These are phyloP conservation scores for Ocimum tenuiflorum DNA, from an alignment of 257 asterid genomes.

Conservation along the genomic window DNA sequence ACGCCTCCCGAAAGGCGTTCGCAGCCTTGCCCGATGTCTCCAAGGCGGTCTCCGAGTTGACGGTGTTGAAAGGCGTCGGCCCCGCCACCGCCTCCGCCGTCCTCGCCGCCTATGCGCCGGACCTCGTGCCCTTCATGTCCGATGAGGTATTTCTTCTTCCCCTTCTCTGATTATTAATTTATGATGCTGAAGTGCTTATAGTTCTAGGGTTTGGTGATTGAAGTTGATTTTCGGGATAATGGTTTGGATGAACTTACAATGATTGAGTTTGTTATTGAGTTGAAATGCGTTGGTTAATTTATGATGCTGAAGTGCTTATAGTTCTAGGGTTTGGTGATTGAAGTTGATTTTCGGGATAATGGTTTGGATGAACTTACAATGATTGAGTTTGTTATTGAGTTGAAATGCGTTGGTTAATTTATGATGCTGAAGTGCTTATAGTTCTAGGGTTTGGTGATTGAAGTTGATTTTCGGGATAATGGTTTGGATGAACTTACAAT, in stretches of 20 bases:
- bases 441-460: not conserved
- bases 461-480: not conserved
- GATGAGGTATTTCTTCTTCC: conserved; percentile 47
- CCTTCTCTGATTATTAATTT: not conserved
- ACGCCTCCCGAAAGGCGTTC: conserved; percentile 71
- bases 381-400: no score
- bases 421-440: not conserved
- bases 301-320: not conserved
- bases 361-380: no score
- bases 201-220: not conserved
- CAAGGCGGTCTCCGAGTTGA: conserved; percentile 52
- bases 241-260: no score
- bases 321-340: not conserved
- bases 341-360: not conserved
- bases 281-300: no score
- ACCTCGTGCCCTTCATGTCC: conserved; percentile 84
- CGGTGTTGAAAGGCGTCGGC: conserved; percentile 81
- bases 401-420: no score
- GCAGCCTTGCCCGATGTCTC: conserved; percentile 54
- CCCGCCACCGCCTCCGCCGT: conserved; percentile 96
- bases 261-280: no score
- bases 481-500: no score
- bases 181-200: not conserved
- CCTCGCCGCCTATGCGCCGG: conserved; percentile 78
- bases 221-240: not conserved